Evolutionary conservation across 2,329 filamentous ascomycete genomes (phyloP).

Genomic region (Botryosphaeria dothidea): DNA sequence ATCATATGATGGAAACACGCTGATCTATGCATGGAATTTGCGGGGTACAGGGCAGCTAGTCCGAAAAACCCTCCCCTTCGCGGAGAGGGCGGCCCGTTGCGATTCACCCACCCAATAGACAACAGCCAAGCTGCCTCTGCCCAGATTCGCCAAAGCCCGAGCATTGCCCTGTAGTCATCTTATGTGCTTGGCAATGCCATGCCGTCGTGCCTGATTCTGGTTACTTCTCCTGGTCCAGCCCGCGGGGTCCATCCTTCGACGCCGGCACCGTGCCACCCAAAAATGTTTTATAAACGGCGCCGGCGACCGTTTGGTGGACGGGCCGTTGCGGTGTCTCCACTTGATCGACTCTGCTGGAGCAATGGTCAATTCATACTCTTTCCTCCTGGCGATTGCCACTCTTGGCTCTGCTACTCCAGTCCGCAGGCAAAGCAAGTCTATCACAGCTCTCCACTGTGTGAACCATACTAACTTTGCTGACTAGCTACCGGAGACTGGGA

Average conservation of each 20-base stretch:
- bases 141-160: not conserved
- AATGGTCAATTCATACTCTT: not conserved
- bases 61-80: not conserved
- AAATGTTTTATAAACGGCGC: not conserved
- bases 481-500: conserved; percentile 32
- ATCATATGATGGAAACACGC: conserved; percentile 4
- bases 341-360: not conserved
- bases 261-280: not conserved
- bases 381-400: not conserved
- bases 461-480: not conserved
- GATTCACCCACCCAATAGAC: conserved; percentile 2
- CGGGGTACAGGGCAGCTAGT: conserved; percentile 8
- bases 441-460: not conserved
- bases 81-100: conserved; percentile 11
- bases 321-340: not conserved
- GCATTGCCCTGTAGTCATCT: not conserved
- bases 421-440: not conserved
- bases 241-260: not conserved
- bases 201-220: not conserved
- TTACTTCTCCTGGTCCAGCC: not conserved
- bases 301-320: not conserved
- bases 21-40: not conserved
- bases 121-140: not conserved
- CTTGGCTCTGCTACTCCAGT: not conserved
- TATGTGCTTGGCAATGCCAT: not conserved